Evolutionary conservation across 1,139 yeast genomes (phyloP), one percentile per base, ranked within the genome.

Genomic region (Nadsonia commutata): DNA sequence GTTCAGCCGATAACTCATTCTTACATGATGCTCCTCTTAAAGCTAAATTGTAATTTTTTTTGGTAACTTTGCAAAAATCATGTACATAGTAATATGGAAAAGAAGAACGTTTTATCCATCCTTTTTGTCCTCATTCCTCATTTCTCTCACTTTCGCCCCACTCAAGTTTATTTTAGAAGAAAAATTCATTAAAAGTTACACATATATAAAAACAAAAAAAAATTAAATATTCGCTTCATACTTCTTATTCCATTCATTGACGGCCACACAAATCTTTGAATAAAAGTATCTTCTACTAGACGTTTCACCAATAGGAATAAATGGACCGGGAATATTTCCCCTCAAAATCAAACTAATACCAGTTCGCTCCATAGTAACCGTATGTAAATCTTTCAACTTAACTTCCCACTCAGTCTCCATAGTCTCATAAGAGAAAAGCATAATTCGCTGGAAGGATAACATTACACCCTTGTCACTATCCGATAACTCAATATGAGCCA

Each of bases 401-500:
- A 83, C 72, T 21, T 71, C 70, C 94, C 95, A 84, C 45, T 71
- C 76, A 1, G 75, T 65, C 22, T 68, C 68, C 63, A 81, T 61
- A 0, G 69, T 66, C 38, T 77, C 74, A n/a, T 86, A 70, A 36
- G 78, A 75, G 51, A 86, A 71, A 55, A 88, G 68, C 43, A 86
- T 58, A 38, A 93, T 79, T 47, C 79, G 72, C 49, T 67, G 74
- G 64, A 76, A 78, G 1, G 96, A 83, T 3, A 93, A 78, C 45
- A 90, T 63, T 2, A 85, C 78, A 3, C 81, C 82, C 57, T 74
- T 71, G 48, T 83, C 94, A 18, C 58, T 59, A 4, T 94, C 94
- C 1, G 90, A 80, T 42, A 88, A 65, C 16, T 83, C 72, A 50
- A 83, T 73, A 60, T 93, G 98, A 0, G 96, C 94, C 48, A 90